Conservation (phyloP, 1,139 yeast species). For the Saccharomycopsis hybrid region DNA sequence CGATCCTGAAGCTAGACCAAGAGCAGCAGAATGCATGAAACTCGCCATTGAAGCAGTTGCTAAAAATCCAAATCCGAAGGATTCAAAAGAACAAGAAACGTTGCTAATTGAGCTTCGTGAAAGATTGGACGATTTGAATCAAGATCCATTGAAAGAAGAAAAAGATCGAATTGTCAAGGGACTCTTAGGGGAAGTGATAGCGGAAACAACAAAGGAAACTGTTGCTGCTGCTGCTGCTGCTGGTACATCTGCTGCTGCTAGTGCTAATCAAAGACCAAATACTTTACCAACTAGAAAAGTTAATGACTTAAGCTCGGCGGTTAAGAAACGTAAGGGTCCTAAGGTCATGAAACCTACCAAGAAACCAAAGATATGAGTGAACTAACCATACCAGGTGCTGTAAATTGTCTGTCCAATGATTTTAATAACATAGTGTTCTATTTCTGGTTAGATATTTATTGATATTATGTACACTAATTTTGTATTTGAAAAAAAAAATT, state of each 20-base stretch:
- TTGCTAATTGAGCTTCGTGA: slow-evolving; percentile 29
- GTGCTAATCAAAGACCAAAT: not conserved
- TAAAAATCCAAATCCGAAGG: slow-evolving; percentile 22
- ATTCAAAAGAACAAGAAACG: slow-evolving; percentile 24
- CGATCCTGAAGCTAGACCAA: slow-evolving; percentile 39
- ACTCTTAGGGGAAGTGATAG: slow-evolving; percentile 47
- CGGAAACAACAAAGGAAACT: slow-evolving; percentile 8
- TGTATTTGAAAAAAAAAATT: too few species aligned
- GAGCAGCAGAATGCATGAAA: slow-evolving; percentile 54
- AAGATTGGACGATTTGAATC: slow-evolving; percentile 45
- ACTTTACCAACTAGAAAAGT: slow-evolving; percentile 28
- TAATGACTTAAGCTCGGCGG: slow-evolving; percentile 51
- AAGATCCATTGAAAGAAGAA: slow-evolving; percentile 47
- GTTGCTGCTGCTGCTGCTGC: slow-evolving; percentile 8
- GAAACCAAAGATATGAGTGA: slow-evolving; percentile 17
- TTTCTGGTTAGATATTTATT: too few species aligned
- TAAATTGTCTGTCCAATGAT: too few species aligned
- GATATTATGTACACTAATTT: too few species aligned
- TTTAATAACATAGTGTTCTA: too few species aligned
- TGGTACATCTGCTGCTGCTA: slow-evolving; percentile 14
- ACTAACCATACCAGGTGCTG: too few species aligned
- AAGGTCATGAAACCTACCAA: slow-evolving; percentile 22
- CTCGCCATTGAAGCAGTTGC: slow-evolving; percentile 58
- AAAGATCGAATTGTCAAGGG: slow-evolving; percentile 58
- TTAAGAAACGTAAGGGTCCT: slow-evolving; percentile 43